A percentile compares a stretch with the other conserved stretches of the same genome.
Conservation (phyloP, 2,329 filamentous ascomycete species). For the Epichloe festucae region DNA sequence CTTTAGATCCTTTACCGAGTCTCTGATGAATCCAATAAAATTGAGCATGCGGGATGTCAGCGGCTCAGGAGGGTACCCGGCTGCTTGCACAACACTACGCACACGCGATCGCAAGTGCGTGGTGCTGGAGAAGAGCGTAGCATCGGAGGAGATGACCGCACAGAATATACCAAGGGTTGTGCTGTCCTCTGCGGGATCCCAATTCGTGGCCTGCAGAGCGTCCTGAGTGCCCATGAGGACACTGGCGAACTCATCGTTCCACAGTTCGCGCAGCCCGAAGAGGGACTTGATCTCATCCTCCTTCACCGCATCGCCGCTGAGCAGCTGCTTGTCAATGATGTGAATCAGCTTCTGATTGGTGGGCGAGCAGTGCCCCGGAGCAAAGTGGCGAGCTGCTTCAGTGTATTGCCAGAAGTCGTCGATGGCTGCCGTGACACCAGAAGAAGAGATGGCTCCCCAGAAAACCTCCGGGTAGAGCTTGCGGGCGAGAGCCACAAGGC, state of each 20-base stretch:
- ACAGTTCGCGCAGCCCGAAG: slow-evolving; percentile 34
- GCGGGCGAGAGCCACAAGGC: slow-evolving; percentile 63
- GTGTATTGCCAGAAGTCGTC: slow-evolving; percentile 60
- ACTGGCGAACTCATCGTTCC: slow-evolving; percentile 35
- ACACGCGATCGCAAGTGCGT: slow-evolving; percentile 22
- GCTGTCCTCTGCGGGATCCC: slow-evolving; percentile 35
- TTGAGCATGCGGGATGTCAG: slow-evolving; percentile 36
- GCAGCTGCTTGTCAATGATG: slow-evolving; percentile 27
- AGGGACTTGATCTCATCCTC: slow-evolving; percentile 33
- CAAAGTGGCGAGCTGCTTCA: slow-evolving; percentile 36
- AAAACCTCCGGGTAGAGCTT: slow-evolving; percentile 67
- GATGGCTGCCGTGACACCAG: slow-evolving; percentile 65
- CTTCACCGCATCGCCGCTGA: slow-evolving; percentile 25
- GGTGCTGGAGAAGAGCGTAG: slow-evolving; percentile 28
- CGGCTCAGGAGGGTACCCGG: slow-evolving; percentile 25
- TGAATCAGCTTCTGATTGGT: slow-evolving; percentile 45
- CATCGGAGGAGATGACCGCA: slow-evolving; percentile 28
- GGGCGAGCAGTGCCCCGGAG: slow-evolving; percentile 47
- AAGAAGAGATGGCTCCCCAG: slow-evolving; percentile 68
- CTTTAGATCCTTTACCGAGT: slow-evolving; percentile 14
- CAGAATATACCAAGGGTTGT: slow-evolving; percentile 35
- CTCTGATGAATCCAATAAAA: slow-evolving; percentile 33
- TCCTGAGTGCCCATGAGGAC: slow-evolving; percentile 27
- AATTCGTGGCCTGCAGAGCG: slow-evolving; percentile 36
- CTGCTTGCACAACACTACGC: slow-evolving; percentile 25